phyloP scores from a whole-genome alignment of 1,284 basidiomycete genomes.

The Fomitopsis palustris region DNA sequence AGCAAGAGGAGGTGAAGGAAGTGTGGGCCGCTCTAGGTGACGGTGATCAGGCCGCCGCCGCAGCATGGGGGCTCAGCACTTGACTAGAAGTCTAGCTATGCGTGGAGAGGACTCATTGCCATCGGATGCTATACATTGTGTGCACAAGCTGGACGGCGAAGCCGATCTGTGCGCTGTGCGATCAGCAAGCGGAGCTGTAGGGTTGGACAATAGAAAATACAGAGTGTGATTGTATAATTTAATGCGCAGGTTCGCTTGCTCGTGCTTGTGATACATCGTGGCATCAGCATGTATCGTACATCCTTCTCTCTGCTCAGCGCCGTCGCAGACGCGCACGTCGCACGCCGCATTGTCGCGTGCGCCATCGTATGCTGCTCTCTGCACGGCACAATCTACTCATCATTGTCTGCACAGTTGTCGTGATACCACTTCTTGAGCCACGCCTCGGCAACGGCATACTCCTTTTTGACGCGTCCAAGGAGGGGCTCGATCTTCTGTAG shows the following conservation, averaged over 20 bases:
- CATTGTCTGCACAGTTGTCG: slow-evolving; percentile 14
- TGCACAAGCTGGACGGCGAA: no score
- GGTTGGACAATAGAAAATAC: background rate
- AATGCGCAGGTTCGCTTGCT: slow-evolving; percentile 5
- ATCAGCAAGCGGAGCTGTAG: background rate
- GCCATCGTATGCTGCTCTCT: background rate
- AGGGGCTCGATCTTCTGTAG: slow-evolving; percentile 57
- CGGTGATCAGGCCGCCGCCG: slow-evolving; percentile 16
- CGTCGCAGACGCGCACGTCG: background rate
- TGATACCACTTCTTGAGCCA: slow-evolving; percentile 51
- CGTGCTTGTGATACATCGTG: slow-evolving; percentile 3
- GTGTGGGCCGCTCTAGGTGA: slow-evolving; percentile 23
- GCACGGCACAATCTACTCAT: background rate
- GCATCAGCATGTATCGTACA: slow-evolving; percentile 4
- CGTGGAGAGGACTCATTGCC: no score
- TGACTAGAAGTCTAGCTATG: background rate
- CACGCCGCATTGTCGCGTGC: background rate
- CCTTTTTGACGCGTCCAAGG: slow-evolving; percentile 49
- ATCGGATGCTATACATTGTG: background rate
- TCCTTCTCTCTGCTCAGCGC: background rate
- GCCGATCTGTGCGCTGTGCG: no score
- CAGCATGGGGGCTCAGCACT: slow-evolving; percentile 14
- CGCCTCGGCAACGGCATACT: slow-evolving; percentile 53
- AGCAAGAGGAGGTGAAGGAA: slow-evolving; percentile 34
- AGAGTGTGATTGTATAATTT: slow-evolving; percentile 3